Evolutionary conservation across 805 yeast species (phyloP), one percentile per base, ranked within the genome.

Genomic region (Candida nemodendra): DNA sequence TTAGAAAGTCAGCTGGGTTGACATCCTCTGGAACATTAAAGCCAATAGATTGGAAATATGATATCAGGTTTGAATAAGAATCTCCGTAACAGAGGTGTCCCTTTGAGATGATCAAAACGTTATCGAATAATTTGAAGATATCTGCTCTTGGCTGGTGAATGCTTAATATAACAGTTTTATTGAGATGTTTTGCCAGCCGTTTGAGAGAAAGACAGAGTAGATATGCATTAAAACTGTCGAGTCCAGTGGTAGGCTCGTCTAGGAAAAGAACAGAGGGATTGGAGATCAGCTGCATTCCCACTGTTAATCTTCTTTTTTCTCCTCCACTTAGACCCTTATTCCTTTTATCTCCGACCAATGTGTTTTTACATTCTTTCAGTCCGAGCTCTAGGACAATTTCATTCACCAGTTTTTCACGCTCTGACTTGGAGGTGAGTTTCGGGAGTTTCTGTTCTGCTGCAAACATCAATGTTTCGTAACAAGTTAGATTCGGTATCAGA

Each of bases 241-340:
- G 62, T 0, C 95, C 95, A 0, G 95, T 86, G 1, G 95, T 87
- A 5, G 95, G 95, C 51, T 87, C 95, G 57, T 87, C 96, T 29
- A 87, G 61, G 51, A 86, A 86, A 42, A 88, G 60, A 2, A 87
- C 65, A 0, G 89, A 77, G 0, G 95, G 95, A 46, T 79, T 83
- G 5, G 84, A 75, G 32, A 87, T 66, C 54, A 87, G 64, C 56
- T 87, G 95, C 13, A 86, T 75, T 0, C 87, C 95, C 25, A 87
- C 74, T 30, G 90, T 81, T 4, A 84, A 70, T 41, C 95, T 62
- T 51, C 95, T 60, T 52, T 80, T 82, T 54, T 87, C 95, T 22
- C 96, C 95, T 12, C 96, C 96, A 4, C 91, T 83, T 4, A 87
- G 62, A 18, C 84, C 87, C 40, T 72, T 72, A 37, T 71, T 72